Percentiles rank a stretch among this genome's conserved stretches.
Conservation (phyloP, 345 rosid species). For the Salix viminalis region DNA sequence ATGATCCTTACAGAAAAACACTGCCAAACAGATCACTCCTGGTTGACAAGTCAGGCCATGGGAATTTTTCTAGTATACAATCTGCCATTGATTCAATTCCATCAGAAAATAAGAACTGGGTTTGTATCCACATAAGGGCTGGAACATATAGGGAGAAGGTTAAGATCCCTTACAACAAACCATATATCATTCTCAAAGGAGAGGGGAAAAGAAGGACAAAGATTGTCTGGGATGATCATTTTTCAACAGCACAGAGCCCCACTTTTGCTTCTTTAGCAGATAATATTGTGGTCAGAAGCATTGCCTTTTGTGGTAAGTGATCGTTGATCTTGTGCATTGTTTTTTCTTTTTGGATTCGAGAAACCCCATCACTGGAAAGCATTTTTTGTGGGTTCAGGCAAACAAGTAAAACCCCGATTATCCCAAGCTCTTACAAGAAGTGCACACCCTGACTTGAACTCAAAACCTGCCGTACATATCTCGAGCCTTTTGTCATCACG, state of each 20-base stretch:
- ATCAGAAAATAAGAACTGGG: constrained; percentile 39
- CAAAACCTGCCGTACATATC: accelerated
- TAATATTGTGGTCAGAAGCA: constrained; percentile 47
- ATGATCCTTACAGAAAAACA: not conserved
- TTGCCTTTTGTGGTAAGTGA: constrained; percentile 50
- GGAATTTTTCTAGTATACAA: constrained; percentile 51
- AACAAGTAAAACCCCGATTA: accelerated
- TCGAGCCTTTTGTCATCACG: accelerated
- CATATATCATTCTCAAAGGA: constrained; percentile 56
- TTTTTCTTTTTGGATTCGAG: too few relatives aligned
- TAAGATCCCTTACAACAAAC: constrained; percentile 59
- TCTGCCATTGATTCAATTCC: constrained; percentile 60
- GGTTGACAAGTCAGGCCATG: constrained; percentile 51
- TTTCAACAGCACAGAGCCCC: constrained; percentile 38
- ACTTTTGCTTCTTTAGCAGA: constrained; percentile 66
- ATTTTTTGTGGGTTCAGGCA: accelerated
- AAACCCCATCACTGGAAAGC: too few relatives aligned
- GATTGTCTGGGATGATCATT: constrained; percentile 66
- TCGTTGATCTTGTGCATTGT: not conserved
- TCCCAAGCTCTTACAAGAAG: too few relatives aligned
- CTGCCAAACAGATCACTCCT: constrained; percentile 1
- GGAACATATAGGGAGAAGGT: constrained; percentile 74
- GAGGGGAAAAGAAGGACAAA: constrained; percentile 43
- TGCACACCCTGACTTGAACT: too few relatives aligned
- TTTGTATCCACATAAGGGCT: constrained; percentile 43